Evolutionary conservation across 2,329 filamentous ascomycete genomes (phyloP).

Genomic region (Fusarium duplospermum): DNA sequence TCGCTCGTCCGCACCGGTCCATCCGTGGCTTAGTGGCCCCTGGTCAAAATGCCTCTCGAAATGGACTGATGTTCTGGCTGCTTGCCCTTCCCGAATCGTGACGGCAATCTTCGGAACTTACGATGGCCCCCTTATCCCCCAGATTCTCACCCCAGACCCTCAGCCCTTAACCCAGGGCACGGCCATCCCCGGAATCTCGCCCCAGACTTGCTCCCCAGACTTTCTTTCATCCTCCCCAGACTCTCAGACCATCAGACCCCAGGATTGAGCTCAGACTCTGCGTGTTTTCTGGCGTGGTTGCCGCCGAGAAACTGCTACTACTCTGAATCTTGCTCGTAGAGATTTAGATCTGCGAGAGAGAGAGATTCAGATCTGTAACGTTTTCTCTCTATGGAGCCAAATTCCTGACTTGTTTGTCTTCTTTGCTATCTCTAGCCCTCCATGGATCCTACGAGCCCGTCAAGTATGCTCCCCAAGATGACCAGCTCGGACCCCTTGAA

Average conservation of each 20-base stretch:
- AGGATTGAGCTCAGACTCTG: not conserved
- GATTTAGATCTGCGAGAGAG: not conserved
- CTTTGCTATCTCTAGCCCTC: not conserved
- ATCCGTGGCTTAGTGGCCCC: not conserved
- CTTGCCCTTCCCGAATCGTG: not conserved
- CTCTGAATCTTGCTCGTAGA: not conserved
- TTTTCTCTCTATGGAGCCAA: not conserved
- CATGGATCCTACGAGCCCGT: not conserved
- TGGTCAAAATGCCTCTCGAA: not conserved
- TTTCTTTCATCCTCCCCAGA: not conserved
- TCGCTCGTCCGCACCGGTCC: slow-evolving; percentile 4
- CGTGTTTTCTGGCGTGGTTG: not conserved
- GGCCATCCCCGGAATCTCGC: not conserved
- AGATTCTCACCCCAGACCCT: slow-evolving; percentile 25
- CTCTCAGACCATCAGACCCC: not conserved
- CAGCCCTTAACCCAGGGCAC: not conserved
- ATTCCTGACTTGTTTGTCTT: not conserved
- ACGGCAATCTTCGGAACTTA: slow-evolving; percentile 25
- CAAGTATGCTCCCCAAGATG: not conserved
- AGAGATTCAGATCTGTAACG: not conserved
- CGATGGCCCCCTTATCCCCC: slow-evolving; percentile 10
- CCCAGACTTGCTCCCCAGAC: not conserved
- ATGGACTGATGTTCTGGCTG: slow-evolving; percentile 13
- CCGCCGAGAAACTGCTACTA: not conserved
- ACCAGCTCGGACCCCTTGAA: not conserved